These are phyloP conservation scores for Lentinula guzmanii DNA, from an alignment of 768 basidiomycete species.

Conservation along the genomic window DNA sequence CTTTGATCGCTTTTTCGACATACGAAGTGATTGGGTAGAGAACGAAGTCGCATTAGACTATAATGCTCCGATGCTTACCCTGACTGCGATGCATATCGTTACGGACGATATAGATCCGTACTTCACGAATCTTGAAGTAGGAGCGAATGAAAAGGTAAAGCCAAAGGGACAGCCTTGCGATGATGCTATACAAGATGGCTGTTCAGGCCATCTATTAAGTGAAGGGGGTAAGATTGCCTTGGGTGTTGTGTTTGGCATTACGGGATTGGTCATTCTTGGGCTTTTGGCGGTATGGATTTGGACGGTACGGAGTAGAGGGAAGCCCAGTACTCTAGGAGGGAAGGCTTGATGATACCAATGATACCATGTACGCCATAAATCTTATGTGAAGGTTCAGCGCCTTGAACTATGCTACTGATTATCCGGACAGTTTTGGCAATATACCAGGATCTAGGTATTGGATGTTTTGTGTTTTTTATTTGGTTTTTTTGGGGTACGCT, in stretches of 20 bases:
- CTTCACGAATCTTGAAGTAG: slow-evolving; percentile 66
- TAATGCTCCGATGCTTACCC: slow-evolving; percentile 83
- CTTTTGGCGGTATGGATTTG: slow-evolving; percentile 34
- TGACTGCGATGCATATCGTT: slow-evolving; percentile 73
- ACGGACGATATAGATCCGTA: slow-evolving; percentile 67
- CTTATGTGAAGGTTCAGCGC: background rate
- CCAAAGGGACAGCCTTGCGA: slow-evolving; percentile 79
- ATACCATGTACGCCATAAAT: background rate
- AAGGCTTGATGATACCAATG: background rate
- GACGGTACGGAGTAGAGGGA: slow-evolving; percentile 7
- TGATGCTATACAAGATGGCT: slow-evolving; percentile 52
- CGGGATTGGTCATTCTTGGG: slow-evolving; percentile 52
- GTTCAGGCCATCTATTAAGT: slow-evolving; percentile 47
- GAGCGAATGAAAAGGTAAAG: slow-evolving; percentile 53
- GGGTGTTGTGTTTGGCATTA: slow-evolving; percentile 56
- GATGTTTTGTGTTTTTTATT: background rate
- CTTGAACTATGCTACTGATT: background rate
- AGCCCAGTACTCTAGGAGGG: background rate
- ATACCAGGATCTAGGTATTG: background rate
- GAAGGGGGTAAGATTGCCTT: slow-evolving; percentile 63
- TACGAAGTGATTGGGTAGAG: slow-evolving; percentile 86
- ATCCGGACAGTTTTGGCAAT: background rate
- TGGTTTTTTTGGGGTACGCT: background rate
- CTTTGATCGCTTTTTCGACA: slow-evolving; percentile 74
- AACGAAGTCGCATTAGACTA: slow-evolving; percentile 83